These are phyloP conservation scores for Grifola frondosa DNA, from an alignment of 1,284 basidiomycete species.

Conservation along the genomic window DNA sequence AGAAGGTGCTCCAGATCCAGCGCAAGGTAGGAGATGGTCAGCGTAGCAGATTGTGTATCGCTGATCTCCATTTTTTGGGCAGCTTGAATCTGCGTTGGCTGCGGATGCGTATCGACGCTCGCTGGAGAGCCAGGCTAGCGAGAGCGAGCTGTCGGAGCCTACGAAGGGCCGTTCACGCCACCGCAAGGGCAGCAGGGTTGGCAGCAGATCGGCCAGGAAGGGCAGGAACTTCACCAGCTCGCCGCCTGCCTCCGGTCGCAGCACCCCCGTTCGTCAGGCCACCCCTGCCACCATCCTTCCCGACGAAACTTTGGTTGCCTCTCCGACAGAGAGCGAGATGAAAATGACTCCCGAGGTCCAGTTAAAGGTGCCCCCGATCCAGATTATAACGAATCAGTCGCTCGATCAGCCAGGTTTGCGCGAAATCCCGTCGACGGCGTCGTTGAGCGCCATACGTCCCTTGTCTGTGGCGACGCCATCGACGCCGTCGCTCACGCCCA, in stretches of 20 bases:
- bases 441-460: slow-evolving; percentile 32
- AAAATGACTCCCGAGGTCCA: slow-evolving; percentile 15
- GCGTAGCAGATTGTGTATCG: slow-evolving; percentile 5
- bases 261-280: slow-evolving; percentile 17
- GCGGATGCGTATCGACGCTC: slow-evolving; percentile 50
- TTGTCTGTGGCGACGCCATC: slow-evolving; percentile 34
- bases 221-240: slow-evolving; percentile 17
- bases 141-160: slow-evolving; percentile 43
- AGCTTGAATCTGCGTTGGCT: slow-evolving; percentile 73
- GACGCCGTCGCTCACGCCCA: slow-evolving; percentile 43
- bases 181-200: slow-evolving; percentile 18
- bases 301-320: slow-evolving; percentile 5
- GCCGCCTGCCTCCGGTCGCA: slow-evolving; percentile 17
- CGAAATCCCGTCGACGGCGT: slow-evolving; percentile 34
- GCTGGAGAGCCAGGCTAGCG: slow-evolving; percentile 42
- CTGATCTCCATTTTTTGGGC: slow-evolving; percentile 4
- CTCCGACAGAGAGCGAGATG: slow-evolving; percentile 14
- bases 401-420: slow-evolving; percentile 27
- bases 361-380: slow-evolving; percentile 11
- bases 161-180: slow-evolving; percentile 18
- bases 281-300: slow-evolving; percentile 2
- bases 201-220: slow-evolving; percentile 20
- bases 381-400: slow-evolving; percentile 13
- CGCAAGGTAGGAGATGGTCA: slow-evolving; percentile 57
- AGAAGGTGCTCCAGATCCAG: slow-evolving; percentile 81